phyloP scores from a whole-genome alignment of 345 rosid species.

The Hibiscus mutabilis region DNA sequence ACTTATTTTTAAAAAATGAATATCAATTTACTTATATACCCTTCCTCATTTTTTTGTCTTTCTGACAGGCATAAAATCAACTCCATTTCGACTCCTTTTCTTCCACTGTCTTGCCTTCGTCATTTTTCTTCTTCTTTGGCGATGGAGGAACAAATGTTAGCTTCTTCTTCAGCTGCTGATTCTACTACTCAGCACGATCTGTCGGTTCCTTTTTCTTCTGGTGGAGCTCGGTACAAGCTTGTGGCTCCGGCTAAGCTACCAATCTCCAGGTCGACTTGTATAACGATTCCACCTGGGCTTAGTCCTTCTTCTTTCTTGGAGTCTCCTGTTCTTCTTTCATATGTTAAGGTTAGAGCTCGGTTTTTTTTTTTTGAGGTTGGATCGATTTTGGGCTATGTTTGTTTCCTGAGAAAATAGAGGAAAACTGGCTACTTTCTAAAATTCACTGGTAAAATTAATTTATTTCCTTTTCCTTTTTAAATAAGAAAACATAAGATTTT shows the following conservation, averaged over 20 bases:
- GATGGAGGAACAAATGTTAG: constrained; percentile 30
- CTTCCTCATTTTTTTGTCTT: neutral
- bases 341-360: constrained; percentile 52
- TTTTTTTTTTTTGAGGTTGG: neutral
- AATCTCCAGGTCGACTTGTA: constrained; percentile 79
- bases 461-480: neutral
- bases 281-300: constrained; percentile 75
- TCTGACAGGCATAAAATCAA: neutral
- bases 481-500: neutral
- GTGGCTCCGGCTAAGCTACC: constrained; percentile 99
- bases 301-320: constrained; percentile 93
- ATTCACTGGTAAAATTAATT: constrained; percentile 3
- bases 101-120: neutral
- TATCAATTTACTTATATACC: constrained; percentile 10
- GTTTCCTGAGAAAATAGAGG: constrained; percentile 20
- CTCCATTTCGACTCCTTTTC: constrained; percentile 9
- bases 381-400: constrained; percentile 3
- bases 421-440: constrained; percentile 5
- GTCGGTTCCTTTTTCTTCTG: constrained; percentile 15
- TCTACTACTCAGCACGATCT: constrained; percentile 20
- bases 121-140: neutral
- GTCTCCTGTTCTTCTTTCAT: constrained; percentile 90
- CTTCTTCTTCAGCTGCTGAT: constrained; percentile 15
- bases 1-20: neutral
- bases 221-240: constrained; percentile 82